Evolutionary conservation across 2,329 filamentous ascomycete genomes (phyloP).

Genomic region (Fusarium oligoseptatum): DNA sequence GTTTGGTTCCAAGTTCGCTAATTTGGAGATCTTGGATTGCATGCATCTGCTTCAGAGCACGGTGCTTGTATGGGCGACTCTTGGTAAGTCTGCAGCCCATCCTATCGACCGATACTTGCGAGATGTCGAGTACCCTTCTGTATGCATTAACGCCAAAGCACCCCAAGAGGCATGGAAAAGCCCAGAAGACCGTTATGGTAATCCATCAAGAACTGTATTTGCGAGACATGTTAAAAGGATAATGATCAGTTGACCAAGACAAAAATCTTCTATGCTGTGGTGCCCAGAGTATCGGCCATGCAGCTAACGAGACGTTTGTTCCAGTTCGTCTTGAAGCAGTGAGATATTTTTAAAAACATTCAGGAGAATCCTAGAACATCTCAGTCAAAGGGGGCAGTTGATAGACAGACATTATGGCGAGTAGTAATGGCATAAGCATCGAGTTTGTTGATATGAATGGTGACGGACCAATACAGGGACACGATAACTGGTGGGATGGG

Average conservation of each 20-base stretch:
- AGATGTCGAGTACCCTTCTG: not conserved
- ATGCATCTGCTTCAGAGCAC: not conserved
- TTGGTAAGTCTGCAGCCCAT: not conserved
- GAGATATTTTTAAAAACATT: not conserved
- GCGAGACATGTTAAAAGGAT: not conserved
- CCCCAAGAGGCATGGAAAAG: not conserved
- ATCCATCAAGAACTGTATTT: not conserved
- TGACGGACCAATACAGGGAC: too few species aligned
- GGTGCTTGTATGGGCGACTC: not conserved
- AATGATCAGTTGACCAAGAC: not conserved
- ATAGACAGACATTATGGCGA: not conserved
- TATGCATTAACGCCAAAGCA: not conserved
- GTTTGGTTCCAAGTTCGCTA: not conserved
- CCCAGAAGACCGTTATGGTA: not conserved
- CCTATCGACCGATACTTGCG: not conserved
- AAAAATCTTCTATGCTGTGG: not conserved
- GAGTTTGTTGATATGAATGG: not conserved
- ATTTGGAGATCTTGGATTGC: not conserved
- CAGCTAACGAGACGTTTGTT: not conserved
- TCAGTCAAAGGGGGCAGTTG: not conserved
- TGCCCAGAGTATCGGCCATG: not conserved
- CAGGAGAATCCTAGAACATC: not conserved
- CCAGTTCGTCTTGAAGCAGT: not conserved
- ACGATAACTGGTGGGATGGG: not conserved
- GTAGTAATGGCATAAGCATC: not conserved